Evolutionary conservation across 352 stramenopile species (phyloP).

Genomic region (Blastocystis sp.): DNA sequence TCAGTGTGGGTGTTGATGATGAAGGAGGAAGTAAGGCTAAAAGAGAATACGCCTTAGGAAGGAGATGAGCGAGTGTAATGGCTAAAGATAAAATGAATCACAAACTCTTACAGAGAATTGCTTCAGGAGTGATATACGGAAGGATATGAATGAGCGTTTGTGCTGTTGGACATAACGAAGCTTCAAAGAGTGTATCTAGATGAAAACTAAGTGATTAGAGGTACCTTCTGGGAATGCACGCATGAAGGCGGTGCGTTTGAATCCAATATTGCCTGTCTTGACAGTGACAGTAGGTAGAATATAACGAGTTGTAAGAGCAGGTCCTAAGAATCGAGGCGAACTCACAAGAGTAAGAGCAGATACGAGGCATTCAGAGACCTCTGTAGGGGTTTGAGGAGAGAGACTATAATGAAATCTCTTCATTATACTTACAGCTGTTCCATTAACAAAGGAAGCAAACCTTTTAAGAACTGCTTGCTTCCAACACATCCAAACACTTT

Average conservation of each 20-base stretch:
- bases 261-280: conserved; percentile 58
- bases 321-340: conserved; percentile 9
- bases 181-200: background rate
- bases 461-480: conserved; percentile 29
- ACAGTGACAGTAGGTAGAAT: conserved; percentile 44
- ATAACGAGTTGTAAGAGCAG: conserved; percentile 36
- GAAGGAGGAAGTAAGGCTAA: conserved; percentile 6
- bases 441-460: conserved; percentile 10
- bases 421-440: background rate
- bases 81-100: background rate
- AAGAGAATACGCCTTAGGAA: conserved; percentile 49
- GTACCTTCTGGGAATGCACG: background rate
- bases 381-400: background rate
- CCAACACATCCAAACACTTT: background rate
- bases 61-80: conserved; percentile 27
- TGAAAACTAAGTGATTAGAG: background rate
- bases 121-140: conserved; percentile 42
- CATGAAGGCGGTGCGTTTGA: conserved; percentile 46
- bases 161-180: background rate
- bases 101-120: background rate
- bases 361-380: background rate
- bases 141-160: conserved; percentile 12
- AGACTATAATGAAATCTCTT: conserved; percentile 25
- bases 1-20: conserved; percentile 23
- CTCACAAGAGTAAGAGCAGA: background rate